phyloP scores from a whole-genome alignment of 305 asterid genomes.

The Solanum hybrid region DNA sequence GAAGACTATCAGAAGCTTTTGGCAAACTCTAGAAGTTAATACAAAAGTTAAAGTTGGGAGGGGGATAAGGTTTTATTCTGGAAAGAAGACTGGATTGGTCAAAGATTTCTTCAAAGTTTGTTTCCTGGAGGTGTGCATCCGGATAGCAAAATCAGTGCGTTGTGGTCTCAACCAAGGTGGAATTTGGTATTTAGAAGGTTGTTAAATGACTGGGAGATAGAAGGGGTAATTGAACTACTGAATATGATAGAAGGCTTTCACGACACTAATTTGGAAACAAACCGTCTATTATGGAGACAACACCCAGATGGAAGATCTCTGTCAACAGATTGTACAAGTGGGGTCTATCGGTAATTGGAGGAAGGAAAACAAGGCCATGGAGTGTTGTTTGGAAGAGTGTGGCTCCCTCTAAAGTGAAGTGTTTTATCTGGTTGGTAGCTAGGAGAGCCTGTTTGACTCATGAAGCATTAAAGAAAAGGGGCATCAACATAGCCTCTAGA shows the following conservation, averaged over 20 bases:
- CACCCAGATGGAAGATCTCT: background rate
- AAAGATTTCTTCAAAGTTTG: background rate
- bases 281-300: background rate
- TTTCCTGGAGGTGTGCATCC: background rate
- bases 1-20: no score
- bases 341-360: background rate
- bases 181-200: background rate
- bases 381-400: background rate
- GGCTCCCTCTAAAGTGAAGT: background rate
- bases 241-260: background rate
- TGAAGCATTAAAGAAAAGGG: background rate
- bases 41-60: no score
- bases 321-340: background rate
- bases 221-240: background rate
- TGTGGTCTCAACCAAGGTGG: background rate
- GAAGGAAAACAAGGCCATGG: background rate
- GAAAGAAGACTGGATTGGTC: background rate
- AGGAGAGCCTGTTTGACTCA: background rate
- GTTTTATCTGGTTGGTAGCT: background rate
- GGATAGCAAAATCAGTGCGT: background rate
- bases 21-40: no score
- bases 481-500: background rate
- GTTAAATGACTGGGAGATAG: background rate
- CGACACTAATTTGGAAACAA: background rate
- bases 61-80: no score